A percentile compares a stretch with the other conserved stretches of the same genome.
These are phyloP conservation scores for Paragyromitra xinjiangensis DNA, from an alignment of 495 filamentous ascomycete genomes.

Conservation along the genomic window DNA sequence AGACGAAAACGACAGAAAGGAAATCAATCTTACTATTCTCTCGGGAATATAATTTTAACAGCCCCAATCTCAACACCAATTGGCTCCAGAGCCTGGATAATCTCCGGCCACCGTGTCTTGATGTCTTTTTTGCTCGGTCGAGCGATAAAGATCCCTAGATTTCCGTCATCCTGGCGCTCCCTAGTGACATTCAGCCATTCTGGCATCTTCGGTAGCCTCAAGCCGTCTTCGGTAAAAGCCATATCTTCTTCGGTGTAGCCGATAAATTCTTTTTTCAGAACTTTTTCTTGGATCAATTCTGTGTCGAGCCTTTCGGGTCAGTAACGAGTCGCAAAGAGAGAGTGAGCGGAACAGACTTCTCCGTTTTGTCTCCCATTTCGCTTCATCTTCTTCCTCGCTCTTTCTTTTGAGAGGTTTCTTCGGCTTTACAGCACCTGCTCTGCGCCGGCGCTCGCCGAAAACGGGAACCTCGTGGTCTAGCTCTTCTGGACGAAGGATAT, in stretches of 20 bases:
- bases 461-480: slow-evolving; percentile 34
- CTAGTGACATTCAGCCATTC: slow-evolving; percentile 51
- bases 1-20: slow-evolving; percentile 9
- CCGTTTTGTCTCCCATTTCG: slow-evolving; percentile 39
- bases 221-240: slow-evolving; percentile 28
- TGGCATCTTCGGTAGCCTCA: slow-evolving; percentile 36
- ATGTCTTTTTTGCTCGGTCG: slow-evolving; percentile 50
- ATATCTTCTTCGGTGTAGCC: slow-evolving; percentile 37
- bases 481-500: slow-evolving; percentile 41
- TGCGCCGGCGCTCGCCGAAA: slow-evolving; percentile 44
- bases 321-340: not conserved
- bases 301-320: not conserved
- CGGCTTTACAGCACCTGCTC: not conserved
- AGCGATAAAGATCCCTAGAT: slow-evolving; percentile 40
- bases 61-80: slow-evolving; percentile 51
- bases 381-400: slow-evolving; percentile 32
- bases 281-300: slow-evolving; percentile 36
- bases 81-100: slow-evolving; percentile 46
- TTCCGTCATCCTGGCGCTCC: slow-evolving; percentile 50
- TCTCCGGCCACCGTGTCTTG: slow-evolving; percentile 46
- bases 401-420: slow-evolving; percentile 22
- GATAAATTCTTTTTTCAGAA: slow-evolving; percentile 37
- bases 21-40: slow-evolving; percentile 39
- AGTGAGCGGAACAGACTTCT: slow-evolving; percentile 34
- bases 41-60: slow-evolving; percentile 47